A percentile compares a stretch with the other conserved stretches of the same genome.
These are phyloP conservation scores for Daldinia bambusicola DNA, from an alignment of 495 filamentous ascomycete genomes.

Conservation along the genomic window DNA sequence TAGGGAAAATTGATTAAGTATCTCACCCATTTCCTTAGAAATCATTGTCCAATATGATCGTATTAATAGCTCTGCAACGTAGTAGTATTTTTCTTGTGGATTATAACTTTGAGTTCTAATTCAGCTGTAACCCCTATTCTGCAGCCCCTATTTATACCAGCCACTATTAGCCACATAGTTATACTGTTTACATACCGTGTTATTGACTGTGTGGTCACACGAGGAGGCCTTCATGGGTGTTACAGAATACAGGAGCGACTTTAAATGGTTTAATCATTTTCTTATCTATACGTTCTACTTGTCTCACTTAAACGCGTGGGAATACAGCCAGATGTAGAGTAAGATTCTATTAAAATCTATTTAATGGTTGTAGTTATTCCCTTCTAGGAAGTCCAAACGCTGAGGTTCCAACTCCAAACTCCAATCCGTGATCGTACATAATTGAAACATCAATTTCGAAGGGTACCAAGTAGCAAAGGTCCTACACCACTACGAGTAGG, in stretches of 20 bases:
- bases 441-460: not conserved
- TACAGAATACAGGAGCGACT: not conserved
- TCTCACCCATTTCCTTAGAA: too few species aligned
- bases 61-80: too few species aligned
- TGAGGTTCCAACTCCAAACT: not conserved
- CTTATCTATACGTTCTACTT: conserved; percentile 26
- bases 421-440: not conserved
- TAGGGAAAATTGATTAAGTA: not conserved
- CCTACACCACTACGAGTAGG: not conserved
- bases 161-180: conserved; percentile 23
- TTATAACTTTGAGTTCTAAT: not conserved
- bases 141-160: conserved; percentile 29
- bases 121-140: not conserved
- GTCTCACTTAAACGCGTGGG: conserved; percentile 9
- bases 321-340: conserved; percentile 26
- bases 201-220: conserved; percentile 15
- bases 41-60: too few species aligned
- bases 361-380: not conserved
- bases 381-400: not conserved
- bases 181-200: conserved; percentile 11
- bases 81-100: not conserved
- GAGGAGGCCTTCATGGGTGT: conserved; percentile 2
- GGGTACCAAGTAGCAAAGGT: not conserved
- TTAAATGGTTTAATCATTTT: conserved; percentile 13
- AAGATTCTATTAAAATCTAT: not conserved